phyloP scores from a whole-genome alignment of 352 stramenopile genomes.

The Globisporangium paroecandrum region DNA sequence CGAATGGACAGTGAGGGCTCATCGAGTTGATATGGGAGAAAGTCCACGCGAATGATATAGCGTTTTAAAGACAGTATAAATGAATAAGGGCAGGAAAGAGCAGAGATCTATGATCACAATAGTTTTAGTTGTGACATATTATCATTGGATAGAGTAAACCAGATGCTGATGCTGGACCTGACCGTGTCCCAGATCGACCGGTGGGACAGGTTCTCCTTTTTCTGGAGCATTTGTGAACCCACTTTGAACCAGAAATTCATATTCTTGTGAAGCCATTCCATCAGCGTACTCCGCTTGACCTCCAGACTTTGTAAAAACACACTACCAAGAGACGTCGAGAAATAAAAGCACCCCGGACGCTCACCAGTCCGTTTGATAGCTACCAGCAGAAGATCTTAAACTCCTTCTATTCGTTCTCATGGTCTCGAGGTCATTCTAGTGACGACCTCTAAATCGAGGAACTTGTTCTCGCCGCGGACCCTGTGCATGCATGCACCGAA shows the following conservation, averaged over 20 bases:
- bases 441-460: not conserved
- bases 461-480: not conserved
- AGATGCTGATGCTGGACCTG: slow-evolving; percentile 1
- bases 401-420: not conserved
- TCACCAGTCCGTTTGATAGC: not conserved
- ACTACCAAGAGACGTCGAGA: not conserved
- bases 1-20: not conserved
- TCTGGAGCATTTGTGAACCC: not conserved
- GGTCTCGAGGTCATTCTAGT: not conserved
- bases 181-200: not conserved
- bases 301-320: not conserved
- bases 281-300: not conserved
- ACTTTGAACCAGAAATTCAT: not conserved
- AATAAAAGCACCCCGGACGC: not conserved
- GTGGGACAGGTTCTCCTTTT: not conserved
- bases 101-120: not conserved
- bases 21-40: not conserved
- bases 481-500: not conserved
- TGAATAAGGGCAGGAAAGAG: not conserved
- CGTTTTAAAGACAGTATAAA: not conserved
- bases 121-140: not conserved
- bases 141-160: not conserved
- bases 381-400: not conserved
- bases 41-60: not conserved
- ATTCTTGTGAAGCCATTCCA: not conserved